Percentiles rank a stretch among this genome's conserved stretches.
Conservation (phyloP, 495 filamentous ascomycete species). For the Neurospora pannonica region DNA sequence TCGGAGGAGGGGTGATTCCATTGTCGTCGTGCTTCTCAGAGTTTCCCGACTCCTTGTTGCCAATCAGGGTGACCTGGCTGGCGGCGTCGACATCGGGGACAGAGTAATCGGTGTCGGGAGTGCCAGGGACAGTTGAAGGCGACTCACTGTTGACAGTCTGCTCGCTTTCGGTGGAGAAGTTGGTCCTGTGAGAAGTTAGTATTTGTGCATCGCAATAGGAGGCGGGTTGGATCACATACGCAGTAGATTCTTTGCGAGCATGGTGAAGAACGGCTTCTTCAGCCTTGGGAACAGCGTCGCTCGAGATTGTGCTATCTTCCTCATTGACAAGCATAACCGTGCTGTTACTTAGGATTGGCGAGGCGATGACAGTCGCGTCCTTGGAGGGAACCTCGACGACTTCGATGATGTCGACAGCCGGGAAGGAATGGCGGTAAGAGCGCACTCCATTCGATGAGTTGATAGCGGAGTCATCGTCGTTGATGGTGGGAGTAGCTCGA, state of each 20-base stretch:
- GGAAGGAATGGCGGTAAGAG: neutral
- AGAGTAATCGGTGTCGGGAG: neutral
- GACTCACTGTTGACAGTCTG: neutral
- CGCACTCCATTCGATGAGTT: neutral
- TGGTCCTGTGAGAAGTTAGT: neutral
- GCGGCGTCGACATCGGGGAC: rapidly evolving
- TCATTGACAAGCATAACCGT: too few relatives aligned
- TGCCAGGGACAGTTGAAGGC: neutral
- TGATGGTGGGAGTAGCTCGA: neutral
- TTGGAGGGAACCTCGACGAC: neutral
- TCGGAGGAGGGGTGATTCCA: too few relatives aligned
- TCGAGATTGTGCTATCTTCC: neutral
- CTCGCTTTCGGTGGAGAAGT: neutral
- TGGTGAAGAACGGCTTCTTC: neutral
- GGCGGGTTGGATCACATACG: neutral
- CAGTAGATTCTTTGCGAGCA: neutral
- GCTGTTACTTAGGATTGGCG: neutral
- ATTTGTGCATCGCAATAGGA: neutral
- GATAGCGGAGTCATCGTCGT: neutral
- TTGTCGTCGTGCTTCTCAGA: too few relatives aligned
- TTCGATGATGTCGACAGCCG: neutral
- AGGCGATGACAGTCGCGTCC: neutral
- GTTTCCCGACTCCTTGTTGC: neutral
- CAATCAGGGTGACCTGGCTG: neutral
- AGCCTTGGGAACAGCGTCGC: neutral